Percentiles rank a stretch among this genome's conserved stretches.
These are phyloP conservation scores for Arabidopsis suecica DNA, from an alignment of 345 rosid species.

Conservation along the genomic window DNA sequence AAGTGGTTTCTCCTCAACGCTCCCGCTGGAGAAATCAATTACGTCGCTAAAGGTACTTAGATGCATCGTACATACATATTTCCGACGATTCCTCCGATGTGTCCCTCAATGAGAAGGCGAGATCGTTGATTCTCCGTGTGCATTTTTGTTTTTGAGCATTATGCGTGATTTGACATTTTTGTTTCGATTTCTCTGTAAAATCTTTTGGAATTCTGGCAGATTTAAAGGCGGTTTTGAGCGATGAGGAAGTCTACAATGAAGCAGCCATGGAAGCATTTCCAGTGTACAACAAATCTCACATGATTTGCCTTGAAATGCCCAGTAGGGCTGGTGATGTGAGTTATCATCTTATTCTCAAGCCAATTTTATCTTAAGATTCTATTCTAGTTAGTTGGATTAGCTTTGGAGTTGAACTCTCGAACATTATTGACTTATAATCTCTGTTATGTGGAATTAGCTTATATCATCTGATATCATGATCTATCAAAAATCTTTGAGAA, in stretches of 20 bases:
- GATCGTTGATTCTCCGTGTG: background rate
- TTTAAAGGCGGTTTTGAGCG: slow-evolving; percentile 72
- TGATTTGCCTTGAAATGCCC: slow-evolving; percentile 88
- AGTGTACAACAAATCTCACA: slow-evolving; percentile 80
- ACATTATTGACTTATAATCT: slow-evolving; percentile 6
- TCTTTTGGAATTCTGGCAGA: slow-evolving; percentile 51
- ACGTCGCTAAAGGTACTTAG: slow-evolving; percentile 79
- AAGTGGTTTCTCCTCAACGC: slow-evolving; percentile 98
- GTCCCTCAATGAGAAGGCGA: background rate
- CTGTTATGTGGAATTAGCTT: background rate
- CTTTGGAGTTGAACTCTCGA: background rate
- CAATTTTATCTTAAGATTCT: background rate
- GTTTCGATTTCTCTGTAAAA: background rate
- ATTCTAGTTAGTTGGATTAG: background rate
- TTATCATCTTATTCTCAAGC: slow-evolving; percentile 6
- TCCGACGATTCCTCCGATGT: background rate
- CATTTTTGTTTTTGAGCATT: background rate
- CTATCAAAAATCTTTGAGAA: background rate
- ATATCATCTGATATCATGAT: background rate
- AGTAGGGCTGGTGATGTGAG: slow-evolving; percentile 73
- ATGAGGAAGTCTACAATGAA: slow-evolving; percentile 67
- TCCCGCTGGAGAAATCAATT: slow-evolving; percentile 97
- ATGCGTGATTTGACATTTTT: slow-evolving; percentile 3
- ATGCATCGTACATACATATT: background rate
- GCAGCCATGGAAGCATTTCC: slow-evolving; percentile 92